Evolutionary conservation across 371 early-diverging fungal species (phyloP), one percentile per base, ranked within the genome.

Genomic region (Polyrhizophydium stewartii): DNA sequence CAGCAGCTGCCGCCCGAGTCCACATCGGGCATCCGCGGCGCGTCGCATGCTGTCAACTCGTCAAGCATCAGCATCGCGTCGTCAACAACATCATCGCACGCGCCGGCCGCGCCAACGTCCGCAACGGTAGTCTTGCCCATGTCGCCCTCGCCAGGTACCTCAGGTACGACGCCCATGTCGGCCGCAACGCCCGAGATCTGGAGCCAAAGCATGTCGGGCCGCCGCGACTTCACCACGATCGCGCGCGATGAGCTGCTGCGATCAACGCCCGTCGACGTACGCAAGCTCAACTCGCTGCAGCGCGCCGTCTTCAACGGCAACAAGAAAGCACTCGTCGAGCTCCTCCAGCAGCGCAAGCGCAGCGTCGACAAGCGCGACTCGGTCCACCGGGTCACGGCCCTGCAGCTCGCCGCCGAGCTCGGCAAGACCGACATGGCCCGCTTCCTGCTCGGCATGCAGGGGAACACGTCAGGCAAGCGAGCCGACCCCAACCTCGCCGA

Each of bases 231-330:
- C 7, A 35, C 28, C 7, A 28, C 49, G 49, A 16, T 47, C 28
- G 3, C 28, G 49, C 25, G 3, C 28, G 49, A 47, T 10, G 49
- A 7, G 49, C 3, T 16, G 49, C 28, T 47, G 49, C 22, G 16
- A 47, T 3, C 3, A 10, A 47, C 25, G 10, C 25, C 7, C 25
- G 37, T 71, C 37, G 70, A 69, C 40, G 59, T 65, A 0, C 70
- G 68, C 43, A 68, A 73, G 41, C 69, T 76, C 43, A 76, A 72
- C 58, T 65, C 73, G 25, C 67, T 76, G 24, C 76, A 73, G 27
- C 19, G 45, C 16, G 76, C 76, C 1, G 71, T 63, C 2, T 69
- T 63, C 63, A n/a, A 59, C 0, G 66, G 61, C n/a, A 71, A 76
- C 55, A 28, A 61, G 19, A 64, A 69, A 10, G 68, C 64, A 33